These are phyloP conservation scores for Arthromyces matolae DNA, from an alignment of 768 basidiomycete genomes.

Conservation along the genomic window DNA sequence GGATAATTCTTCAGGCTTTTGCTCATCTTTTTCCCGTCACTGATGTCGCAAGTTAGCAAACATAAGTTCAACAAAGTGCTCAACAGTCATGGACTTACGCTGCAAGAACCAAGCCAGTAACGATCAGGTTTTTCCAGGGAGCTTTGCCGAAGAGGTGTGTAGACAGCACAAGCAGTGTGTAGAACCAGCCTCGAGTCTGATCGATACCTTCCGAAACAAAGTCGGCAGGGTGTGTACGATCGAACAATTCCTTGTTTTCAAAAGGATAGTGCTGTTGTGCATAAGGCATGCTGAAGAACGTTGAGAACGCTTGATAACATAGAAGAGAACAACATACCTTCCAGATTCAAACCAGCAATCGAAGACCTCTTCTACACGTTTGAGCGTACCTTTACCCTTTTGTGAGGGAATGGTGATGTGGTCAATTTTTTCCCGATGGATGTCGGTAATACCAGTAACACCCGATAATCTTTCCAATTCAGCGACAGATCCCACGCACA, in stretches of 20 bases:
- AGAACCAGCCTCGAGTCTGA: slow-evolving; percentile 99
- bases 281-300: slow-evolving; percentile 86
- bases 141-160: slow-evolving; percentile 91
- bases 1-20: slow-evolving; percentile 97
- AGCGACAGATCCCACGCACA: slow-evolving; percentile 83
- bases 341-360: slow-evolving; percentile 99
- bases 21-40: slow-evolving; percentile 99
- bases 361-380: slow-evolving; percentile 95
- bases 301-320: neutral
- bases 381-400: slow-evolving; percentile 80
- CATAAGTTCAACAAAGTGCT: slow-evolving; percentile 1
- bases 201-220: slow-evolving; percentile 99
- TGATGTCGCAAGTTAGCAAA: slow-evolving; percentile 23
- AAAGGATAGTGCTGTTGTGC: slow-evolving; percentile 98
- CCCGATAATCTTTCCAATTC: slow-evolving; percentile 88
- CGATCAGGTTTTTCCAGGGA: slow-evolving; percentile 98
- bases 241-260: slow-evolving; percentile 89
- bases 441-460: slow-evolving; percentile 75
- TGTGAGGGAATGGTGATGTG: slow-evolving; percentile 94
- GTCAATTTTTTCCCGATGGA: slow-evolving; percentile 94
- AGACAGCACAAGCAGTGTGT: slow-evolving; percentile 93
- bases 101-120: slow-evolving; percentile 92
- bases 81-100: slow-evolving; percentile 49
- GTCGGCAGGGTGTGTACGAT: slow-evolving; percentile 86
- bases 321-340: slow-evolving; percentile 50